Evolutionary conservation across 177 flowering plant genomes (phyloP).

Genomic region (Tripterygium wilfordii): DNA sequence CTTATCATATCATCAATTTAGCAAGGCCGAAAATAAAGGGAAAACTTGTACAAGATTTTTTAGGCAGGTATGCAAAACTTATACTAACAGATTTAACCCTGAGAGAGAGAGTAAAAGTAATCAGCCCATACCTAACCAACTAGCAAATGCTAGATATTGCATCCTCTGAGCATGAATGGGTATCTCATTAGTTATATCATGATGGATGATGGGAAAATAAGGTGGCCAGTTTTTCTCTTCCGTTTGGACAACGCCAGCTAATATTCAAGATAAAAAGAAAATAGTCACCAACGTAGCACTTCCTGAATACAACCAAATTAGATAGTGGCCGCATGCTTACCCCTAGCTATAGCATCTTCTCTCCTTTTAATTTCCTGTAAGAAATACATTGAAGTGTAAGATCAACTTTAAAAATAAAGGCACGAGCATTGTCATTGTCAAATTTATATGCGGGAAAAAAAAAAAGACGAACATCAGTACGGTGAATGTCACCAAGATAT

Average conservation of each 20-base stretch:
- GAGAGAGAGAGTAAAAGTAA: neutral
- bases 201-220: conserved; percentile 92
- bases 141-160: conserved; percentile 98
- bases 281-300: neutral
- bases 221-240: conserved; percentile 98
- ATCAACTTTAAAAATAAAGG: neutral
- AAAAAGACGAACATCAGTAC: neutral
- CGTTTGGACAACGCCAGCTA: conserved; percentile 71
- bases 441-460: neutral
- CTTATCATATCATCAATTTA: too few species aligned
- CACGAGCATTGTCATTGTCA: neutral
- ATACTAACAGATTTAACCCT: too few species aligned
- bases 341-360: conserved; percentile 79
- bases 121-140: conserved; percentile 88
- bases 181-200: conserved; percentile 94
- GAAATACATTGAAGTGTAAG: neutral
- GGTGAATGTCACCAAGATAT: neutral
- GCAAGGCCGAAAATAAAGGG: too few species aligned
- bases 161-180: conserved; percentile 91
- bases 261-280: conserved; percentile 9
- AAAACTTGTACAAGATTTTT: too few species aligned
- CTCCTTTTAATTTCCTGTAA: conserved; percentile 87
- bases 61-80: too few species aligned
- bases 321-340: conserved; percentile 23
- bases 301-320: neutral